Base-by-base conservation (phyloP, 192 early-diverging fungal genomes). In the Backusella liffmaniae region DNA sequence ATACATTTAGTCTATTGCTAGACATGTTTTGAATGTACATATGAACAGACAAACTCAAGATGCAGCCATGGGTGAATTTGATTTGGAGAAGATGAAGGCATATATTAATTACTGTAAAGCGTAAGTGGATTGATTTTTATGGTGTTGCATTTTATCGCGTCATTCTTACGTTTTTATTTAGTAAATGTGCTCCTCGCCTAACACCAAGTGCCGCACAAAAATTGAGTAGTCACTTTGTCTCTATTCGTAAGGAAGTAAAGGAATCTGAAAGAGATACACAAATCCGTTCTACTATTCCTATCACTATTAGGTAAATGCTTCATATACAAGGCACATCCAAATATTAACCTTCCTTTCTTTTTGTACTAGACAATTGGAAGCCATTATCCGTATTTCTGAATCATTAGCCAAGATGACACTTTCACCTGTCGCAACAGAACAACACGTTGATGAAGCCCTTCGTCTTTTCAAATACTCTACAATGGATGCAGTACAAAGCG, bases 361-460 rank as follows among this genome's bases (percentile, higher is more conserved):
- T 30, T 30, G 30, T 30, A 13, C 32, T 73, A 91, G 93, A 83
- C 97, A 99, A 87, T 85, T 99, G 73, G 98, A 99, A 85, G 98
- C 98, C 56, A 97, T 99, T 77, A 91, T 99, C 74, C 96, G 98
- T 78, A 96, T 99, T 53, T 93, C 98, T 30, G 98, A 99, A 84
- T 93, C 98, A 15, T 85, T 99, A 66, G 98, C 98, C 73, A 99
- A 99, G 75, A 93, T 99, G 85, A 89, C 91, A 23, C 88, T 99
- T 9, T 91, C 92, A 26, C 91, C 95, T 8, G 86, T 91, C 1
- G 97, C 95, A 18, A 91, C 87, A n/a, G 91, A 92, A 69, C 86
- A 90, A 66, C 96, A 99, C 77, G 96, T 99, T 18, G 95, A 96
- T 76, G 97, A 99, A 82, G 98, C 98, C 12, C 95, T 99, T 51